These are phyloP conservation scores for Magnaporthales sp. DNA, from an alignment of 2,329 filamentous ascomycete genomes.

Conservation along the genomic window DNA sequence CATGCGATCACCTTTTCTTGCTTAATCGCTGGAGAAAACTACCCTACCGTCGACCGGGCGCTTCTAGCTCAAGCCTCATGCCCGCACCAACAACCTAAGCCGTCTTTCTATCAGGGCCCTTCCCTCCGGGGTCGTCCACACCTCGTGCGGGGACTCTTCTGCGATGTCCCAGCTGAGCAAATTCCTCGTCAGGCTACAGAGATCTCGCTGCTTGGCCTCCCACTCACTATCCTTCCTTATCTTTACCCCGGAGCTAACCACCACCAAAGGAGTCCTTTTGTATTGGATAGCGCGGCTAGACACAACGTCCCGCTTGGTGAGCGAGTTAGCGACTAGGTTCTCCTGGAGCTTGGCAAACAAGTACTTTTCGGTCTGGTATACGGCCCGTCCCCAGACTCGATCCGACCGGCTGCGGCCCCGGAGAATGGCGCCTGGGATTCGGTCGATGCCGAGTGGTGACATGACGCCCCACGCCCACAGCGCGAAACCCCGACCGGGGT, in stretches of 20 bases:
- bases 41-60: neutral
- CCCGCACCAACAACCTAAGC: slow-evolving; percentile 56
- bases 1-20: neutral
- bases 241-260: slow-evolving; percentile 75
- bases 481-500: slow-evolving; percentile 64
- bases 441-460: slow-evolving; percentile 78
- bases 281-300: slow-evolving; percentile 74
- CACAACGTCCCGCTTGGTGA: slow-evolving; percentile 74
- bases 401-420: slow-evolving; percentile 72
- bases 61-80: slow-evolving; percentile 4
- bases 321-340: slow-evolving; percentile 74
- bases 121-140: slow-evolving; percentile 73
- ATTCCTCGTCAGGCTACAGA: slow-evolving; percentile 72
- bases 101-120: slow-evolving; percentile 70
- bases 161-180: slow-evolving; percentile 82
- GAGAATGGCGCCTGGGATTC: slow-evolving; percentile 73
- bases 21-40: neutral
- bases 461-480: slow-evolving; percentile 83
- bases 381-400: slow-evolving; percentile 71
- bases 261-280: slow-evolving; percentile 62
- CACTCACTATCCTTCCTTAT: slow-evolving; percentile 60
- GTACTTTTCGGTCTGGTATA: slow-evolving; percentile 72
- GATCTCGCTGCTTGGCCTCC: slow-evolving; percentile 77
- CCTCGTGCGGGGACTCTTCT: slow-evolving; percentile 71
- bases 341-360: slow-evolving; percentile 92